Evolutionary conservation across 345 rosid species (phyloP), one percentile per base, ranked within the genome.

Genomic region (Excoecaria cochinchinensis): DNA sequence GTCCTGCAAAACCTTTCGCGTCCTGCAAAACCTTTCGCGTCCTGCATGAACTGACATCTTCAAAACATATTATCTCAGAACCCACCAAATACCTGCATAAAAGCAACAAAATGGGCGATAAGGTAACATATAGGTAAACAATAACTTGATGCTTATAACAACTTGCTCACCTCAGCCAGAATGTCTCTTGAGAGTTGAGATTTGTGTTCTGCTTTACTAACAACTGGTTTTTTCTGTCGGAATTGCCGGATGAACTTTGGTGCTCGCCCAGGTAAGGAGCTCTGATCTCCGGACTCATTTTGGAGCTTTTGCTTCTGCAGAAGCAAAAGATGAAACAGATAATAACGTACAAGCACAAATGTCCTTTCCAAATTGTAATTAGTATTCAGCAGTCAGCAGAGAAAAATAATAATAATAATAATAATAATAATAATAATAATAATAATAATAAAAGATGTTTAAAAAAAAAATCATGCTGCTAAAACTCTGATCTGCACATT

Each of bases 151-250:
- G 31, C 50, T n/a, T 44, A 47, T 7, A 64, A 73, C 16, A 12
- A 71, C 92, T 88, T 71, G 88, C 91, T 89, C 74, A 90, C 90
- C 89, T 89, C 91, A 57, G 92, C 86, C 56, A 93, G 82, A 68
- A 90, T 25, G 59, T 91, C 97, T 51, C 83, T 82, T 17, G 99
- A 92, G 71, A 95, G 90, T 48, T 76, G 76, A 46, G 89, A 84
- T 74, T 89, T 91, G 73, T 82, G 82, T 79, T 86, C 74, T 38
- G 82, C 58, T 73, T 83, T 84, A 39, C 81, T 81, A 19, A 74
- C 82, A 21, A 95, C 86, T 40, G 98, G 89, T 78, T 82, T 84
- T 81, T 81, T 93, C 87, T 91, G 98, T 17, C 83, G 84, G 74
- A 93, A 90, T 56, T 87, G 85, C 19, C 91, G 94, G 77, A 89